These are phyloP conservation scores for Cichorium intybus DNA, from an alignment of 140 eudicot genomes.

Conservation along the genomic window DNA sequence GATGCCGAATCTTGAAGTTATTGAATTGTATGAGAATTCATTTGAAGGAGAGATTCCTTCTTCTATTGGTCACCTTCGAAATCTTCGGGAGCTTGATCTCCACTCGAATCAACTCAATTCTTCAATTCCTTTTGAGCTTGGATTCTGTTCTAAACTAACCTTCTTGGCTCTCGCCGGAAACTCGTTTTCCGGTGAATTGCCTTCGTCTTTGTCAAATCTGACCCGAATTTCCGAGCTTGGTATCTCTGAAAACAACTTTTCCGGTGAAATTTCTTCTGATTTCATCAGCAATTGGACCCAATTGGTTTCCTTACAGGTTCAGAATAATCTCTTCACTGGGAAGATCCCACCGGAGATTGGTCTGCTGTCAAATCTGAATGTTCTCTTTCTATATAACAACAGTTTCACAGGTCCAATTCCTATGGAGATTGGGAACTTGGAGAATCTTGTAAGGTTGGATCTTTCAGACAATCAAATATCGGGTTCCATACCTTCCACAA, in stretches of 20 bases:
- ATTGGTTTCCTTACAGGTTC: conserved; percentile 51
- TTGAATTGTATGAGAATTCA: conserved; percentile 39
- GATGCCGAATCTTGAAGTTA: conserved; percentile 39
- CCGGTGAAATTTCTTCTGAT: conserved; percentile 50
- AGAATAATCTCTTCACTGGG: conserved; percentile 50
- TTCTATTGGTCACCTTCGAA: conserved; percentile 49
- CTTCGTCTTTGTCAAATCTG: conserved; percentile 52
- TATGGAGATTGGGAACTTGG: conserved; percentile 44
- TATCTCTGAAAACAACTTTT: conserved; percentile 49
- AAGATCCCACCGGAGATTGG: conserved; percentile 59
- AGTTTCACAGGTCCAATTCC: conserved; percentile 62
- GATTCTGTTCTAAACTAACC: conserved; percentile 51
- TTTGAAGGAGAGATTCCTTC: conserved; percentile 58
- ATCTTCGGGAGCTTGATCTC: conserved; percentile 48
- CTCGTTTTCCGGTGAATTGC: conserved; percentile 50
- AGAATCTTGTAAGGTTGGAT: conserved; percentile 32
- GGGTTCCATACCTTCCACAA: conserved; percentile 50
- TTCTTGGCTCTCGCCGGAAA: conserved; percentile 51
- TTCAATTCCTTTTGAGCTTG: conserved; percentile 57
- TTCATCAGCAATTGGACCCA: conserved; percentile 53
- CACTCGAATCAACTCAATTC: conserved; percentile 42
- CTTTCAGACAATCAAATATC: conserved; percentile 51
- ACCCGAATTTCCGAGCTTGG: conserved; percentile 39
- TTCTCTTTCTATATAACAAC: conserved; percentile 49
- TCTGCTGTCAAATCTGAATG: conserved; percentile 33